Evolutionary conservation across 805 yeast genomes (phyloP).

Genomic region (Henningerozyma blattae): DNA sequence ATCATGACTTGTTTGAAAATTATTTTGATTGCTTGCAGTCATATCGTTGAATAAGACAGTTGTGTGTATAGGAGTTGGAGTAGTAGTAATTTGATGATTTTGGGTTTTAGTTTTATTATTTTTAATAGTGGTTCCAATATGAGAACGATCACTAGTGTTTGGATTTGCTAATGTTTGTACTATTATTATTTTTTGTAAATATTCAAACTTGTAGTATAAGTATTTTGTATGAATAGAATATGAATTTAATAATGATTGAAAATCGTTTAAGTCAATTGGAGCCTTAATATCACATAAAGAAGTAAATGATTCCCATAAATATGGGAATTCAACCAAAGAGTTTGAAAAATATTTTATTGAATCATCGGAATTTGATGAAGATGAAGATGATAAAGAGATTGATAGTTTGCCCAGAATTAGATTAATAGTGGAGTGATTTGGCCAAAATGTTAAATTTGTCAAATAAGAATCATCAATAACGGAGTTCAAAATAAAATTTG

Average conservation of each 20-base stretch:
- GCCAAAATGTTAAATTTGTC: constrained; percentile 1
- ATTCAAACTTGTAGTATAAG: no score
- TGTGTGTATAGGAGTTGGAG: no score
- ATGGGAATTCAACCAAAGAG: not conserved
- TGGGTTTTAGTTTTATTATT: no score
- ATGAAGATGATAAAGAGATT: constrained; percentile 5
- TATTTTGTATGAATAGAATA: no score
- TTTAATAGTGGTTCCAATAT: no score
- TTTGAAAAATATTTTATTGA: not conserved
- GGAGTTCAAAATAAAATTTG: constrained; percentile 35
- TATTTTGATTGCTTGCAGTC: no score
- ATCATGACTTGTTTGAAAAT: no score
- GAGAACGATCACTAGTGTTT: no score
- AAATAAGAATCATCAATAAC: not conserved
- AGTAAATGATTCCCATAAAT: not conserved
- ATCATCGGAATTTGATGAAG: constrained; percentile 2
- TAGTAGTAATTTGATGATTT: no score
- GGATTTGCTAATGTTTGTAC: no score
- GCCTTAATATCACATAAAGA: constrained; percentile 3
- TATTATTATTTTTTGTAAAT: no score
- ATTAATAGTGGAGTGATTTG: not conserved
- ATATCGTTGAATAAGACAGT: no score
- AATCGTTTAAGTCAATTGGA: constrained; percentile 2
- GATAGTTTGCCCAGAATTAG: constrained; percentile 8
- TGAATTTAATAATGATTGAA: constrained; percentile 2